Evolutionary conservation across 805 yeast species (phyloP), one percentile per base, ranked within the genome.

Genomic region (Metschnikowia koreensis): DNA sequence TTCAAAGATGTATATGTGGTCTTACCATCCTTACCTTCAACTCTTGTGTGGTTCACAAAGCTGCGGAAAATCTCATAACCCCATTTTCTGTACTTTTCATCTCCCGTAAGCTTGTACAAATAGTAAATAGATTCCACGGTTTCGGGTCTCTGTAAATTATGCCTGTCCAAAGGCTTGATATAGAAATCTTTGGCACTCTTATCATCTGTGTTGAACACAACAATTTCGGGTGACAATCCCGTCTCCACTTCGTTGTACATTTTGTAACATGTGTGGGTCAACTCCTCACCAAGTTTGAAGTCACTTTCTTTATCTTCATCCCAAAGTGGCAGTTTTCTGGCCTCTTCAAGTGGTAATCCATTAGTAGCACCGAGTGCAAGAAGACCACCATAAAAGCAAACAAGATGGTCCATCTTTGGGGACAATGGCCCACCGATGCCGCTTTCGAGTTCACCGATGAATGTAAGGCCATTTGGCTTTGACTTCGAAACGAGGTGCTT

Each of bases 111-210:
- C 59, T 91, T 82, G 71, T 84, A 92, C 56, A 92, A 71, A 58
- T 87, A 80, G 74, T 86, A 92, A 41, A 92, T 73, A 1, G 96
- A 85, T 69, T 92, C 97, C 1, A 91, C 96, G 2, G 97, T 89
- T 67, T 92, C 97, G 1, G 97, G 97, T 59, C 97, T 79, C 71
- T 91, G 97, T 55, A 92, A 73, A 67, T 90, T 90, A 67, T 92
- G 97, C 47, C 76, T 79, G 66, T 92, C 97, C 13, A 70, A 66
- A 7, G 83, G 84, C 65, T 87, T 87, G 61, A 89, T 84, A 52
- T 58, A 66, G 66, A 89, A 87, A 65, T 89, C 97, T 6, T 68
- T 65, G 0, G 73, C 63, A 10, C 64, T 67, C 11, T 60, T 62
- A 2, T 67, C 63, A 54, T 81, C 82, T 9, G 77, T 71, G 68